phyloP scores from a whole-genome alignment of 768 basidiomycete species.

The Sporobolomyces phaffii region DNA sequence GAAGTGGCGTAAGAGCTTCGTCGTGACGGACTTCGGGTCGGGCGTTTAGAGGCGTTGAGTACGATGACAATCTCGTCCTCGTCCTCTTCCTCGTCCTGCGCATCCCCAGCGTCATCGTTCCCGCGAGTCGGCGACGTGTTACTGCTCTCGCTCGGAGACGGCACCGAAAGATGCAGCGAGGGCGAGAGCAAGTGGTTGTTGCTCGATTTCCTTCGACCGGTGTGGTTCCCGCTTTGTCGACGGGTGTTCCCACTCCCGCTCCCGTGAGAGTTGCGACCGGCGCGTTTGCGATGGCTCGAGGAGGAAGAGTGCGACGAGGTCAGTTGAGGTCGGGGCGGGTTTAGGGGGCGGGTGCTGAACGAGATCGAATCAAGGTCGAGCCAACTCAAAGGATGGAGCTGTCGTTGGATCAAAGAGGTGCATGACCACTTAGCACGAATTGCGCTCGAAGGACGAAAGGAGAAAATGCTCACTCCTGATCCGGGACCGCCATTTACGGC shows the following conservation, averaged over 20 bases:
- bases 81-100: background rate
- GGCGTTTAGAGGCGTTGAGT: background rate
- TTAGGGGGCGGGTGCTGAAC: constrained; percentile 15
- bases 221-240: background rate
- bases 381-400: constrained; percentile 34
- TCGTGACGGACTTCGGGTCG: background rate
- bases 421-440: background rate
- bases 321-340: background rate
- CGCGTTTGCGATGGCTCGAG: background rate
- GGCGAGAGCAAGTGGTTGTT: background rate
- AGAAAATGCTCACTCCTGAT: background rate
- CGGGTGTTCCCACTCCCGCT: background rate
- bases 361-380: constrained; percentile 36
- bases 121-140: background rate
- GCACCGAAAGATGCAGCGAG: background rate
- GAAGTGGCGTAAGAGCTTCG: constrained; percentile 5
- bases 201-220: constrained; percentile 16
- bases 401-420: background rate
- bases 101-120: background rate
- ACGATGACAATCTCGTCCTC: constrained; percentile 27
- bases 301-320: background rate
- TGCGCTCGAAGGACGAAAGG: background rate
- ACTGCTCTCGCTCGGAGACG: too few relatives aligned
- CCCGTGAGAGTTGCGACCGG: constrained; percentile 10
- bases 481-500: background rate